These are phyloP conservation scores for Suhomyces guaymorum DNA, from an alignment of 1,139 yeast genomes.

Conservation along the genomic window DNA sequence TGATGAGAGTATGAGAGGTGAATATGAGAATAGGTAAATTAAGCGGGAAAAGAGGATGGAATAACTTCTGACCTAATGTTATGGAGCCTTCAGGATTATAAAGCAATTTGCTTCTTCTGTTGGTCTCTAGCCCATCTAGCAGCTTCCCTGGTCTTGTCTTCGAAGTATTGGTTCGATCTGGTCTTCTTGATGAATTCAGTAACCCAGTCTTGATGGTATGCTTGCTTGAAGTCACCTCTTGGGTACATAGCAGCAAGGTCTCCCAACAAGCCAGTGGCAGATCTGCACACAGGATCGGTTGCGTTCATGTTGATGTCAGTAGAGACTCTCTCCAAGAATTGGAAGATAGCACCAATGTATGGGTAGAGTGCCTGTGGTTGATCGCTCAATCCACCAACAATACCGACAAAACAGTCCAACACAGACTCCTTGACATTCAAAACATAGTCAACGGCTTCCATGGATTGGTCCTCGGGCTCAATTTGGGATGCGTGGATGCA, in stretches of 20 bases:
- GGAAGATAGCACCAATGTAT: slow-evolving; percentile 68
- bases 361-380: slow-evolving; percentile 66
- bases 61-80: too few relatives aligned
- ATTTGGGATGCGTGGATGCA: slow-evolving; percentile 56
- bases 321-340: slow-evolving; percentile 61
- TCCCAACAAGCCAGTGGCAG: slow-evolving; percentile 87
- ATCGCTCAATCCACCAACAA: slow-evolving; percentile 80
- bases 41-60: slow-evolving; percentile 7
- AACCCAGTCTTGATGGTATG: slow-evolving; percentile 75
- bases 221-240: slow-evolving; percentile 66
- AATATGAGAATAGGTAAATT: slow-evolving; percentile 2
- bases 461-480: slow-evolving; percentile 58
- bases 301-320: slow-evolving; percentile 59
- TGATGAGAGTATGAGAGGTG: slow-evolving; percentile 3
- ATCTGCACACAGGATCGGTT: slow-evolving; percentile 68
- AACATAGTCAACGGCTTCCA: slow-evolving; percentile 78
- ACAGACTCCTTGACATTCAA: slow-evolving; percentile 78
- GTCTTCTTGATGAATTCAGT: slow-evolving; percentile 74
- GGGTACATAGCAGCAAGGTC: slow-evolving; percentile 89
- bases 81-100: too few relatives aligned
- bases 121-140: slow-evolving; percentile 97
- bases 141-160: slow-evolving; percentile 73
- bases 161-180: slow-evolving; percentile 59
- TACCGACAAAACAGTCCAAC: slow-evolving; percentile 92
- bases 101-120: slow-evolving; percentile 55